These are phyloP conservation scores for Fusarium beomiforme DNA, from an alignment of 2,329 filamentous ascomycete species.

Conservation along the genomic window DNA sequence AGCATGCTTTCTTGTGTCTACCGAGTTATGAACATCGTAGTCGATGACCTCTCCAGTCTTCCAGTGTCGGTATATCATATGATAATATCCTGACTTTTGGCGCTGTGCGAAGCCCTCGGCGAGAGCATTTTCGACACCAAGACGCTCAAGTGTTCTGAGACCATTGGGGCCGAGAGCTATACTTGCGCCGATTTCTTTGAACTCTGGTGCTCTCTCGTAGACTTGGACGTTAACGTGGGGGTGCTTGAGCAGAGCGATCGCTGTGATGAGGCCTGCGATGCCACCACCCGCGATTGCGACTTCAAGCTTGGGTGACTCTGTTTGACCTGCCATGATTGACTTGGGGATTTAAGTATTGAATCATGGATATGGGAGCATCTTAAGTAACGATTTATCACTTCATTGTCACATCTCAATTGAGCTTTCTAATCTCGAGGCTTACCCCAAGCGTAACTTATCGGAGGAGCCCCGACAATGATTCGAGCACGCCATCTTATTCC, in stretches of 20 bases:
- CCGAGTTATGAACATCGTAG: not conserved
- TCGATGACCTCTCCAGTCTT: not conserved
- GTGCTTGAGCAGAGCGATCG: constrained; percentile 56
- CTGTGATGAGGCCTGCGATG: constrained; percentile 60
- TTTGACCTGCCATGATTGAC: not conserved
- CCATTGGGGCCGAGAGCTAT: constrained; percentile 64
- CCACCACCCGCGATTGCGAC: constrained; percentile 61
- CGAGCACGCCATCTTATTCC: constrained; percentile 14
- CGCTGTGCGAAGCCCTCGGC: not conserved
- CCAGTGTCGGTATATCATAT: not conserved
- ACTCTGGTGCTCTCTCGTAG: constrained; percentile 59
- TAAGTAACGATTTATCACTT: constrained; percentile 15
- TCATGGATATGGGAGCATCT: not conserved
- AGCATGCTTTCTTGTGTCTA: not conserved
- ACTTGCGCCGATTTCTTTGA: constrained; percentile 47
- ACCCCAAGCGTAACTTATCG: not conserved
- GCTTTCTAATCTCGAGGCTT: not conserved
- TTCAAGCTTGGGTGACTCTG: not conserved
- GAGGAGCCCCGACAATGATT: not conserved
- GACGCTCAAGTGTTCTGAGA: constrained; percentile 54
- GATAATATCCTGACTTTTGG: not conserved
- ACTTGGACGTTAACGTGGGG: constrained; percentile 56
- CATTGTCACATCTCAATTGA: not conserved
- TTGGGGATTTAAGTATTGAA: not conserved
- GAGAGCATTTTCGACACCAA: not conserved